A percentile compares a stretch with the other conserved stretches of the same genome.
phyloP scores from a whole-genome alignment of 2,329 filamentous ascomycete genomes.

The Cladobotryum mycophilum region DNA sequence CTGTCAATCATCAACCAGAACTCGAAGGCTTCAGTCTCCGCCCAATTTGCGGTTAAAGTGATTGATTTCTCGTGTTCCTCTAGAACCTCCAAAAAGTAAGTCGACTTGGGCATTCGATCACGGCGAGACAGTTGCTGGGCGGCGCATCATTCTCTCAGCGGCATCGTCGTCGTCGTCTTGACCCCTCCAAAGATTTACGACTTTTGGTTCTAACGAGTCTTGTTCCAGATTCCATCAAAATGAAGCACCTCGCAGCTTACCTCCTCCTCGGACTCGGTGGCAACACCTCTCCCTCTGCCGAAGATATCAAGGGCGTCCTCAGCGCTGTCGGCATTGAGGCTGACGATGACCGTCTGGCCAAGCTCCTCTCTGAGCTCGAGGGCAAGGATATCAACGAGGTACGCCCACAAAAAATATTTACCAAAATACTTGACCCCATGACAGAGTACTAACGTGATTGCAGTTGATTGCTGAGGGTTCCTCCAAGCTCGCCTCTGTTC shows the following conservation, averaged over 20 bases:
- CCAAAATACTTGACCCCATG: not conserved
- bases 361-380: constrained; percentile 83
- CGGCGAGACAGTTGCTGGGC: not conserved
- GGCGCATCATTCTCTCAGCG: not conserved
- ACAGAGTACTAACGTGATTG: constrained; percentile 16
- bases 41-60: constrained; percentile 97
- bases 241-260: constrained; percentile 99
- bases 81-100: constrained; percentile 15
- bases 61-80: constrained; percentile 92
- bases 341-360: constrained; percentile 76
- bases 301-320: constrained; percentile 84
- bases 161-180: not conserved
- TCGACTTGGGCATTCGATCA: not conserved
- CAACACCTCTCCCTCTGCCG: constrained; percentile 80
- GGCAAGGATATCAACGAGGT: constrained; percentile 94
- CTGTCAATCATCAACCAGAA: constrained; percentile 45
- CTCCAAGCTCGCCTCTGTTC: constrained; percentile 93
- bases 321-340: constrained; percentile 92
- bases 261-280: constrained; percentile 92
- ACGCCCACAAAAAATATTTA: constrained; percentile 29
- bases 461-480: constrained; percentile 89
- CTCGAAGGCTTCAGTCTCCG: constrained; percentile 99
- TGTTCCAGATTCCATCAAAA: constrained; percentile 50
- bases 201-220: not conserved
- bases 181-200: not conserved